These are phyloP conservation scores for Saccharomyces eubayanus DNA, from an alignment of 805 yeast species.

Conservation along the genomic window DNA sequence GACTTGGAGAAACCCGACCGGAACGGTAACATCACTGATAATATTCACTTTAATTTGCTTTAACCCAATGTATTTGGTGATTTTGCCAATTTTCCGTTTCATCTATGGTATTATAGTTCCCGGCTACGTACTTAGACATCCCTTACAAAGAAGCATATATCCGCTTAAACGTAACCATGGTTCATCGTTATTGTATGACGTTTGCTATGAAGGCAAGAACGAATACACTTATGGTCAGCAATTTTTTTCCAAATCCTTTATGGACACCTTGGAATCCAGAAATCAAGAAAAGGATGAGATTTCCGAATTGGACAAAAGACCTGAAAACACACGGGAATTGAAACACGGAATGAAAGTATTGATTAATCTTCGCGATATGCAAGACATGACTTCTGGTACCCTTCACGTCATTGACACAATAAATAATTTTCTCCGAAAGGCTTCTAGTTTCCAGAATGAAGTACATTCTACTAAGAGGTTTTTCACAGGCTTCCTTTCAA, in stretches of 20 bases:
- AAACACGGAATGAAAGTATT: slow-evolving; percentile 34
- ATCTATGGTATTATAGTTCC: slow-evolving; percentile 58
- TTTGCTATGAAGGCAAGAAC: slow-evolving; percentile 4
- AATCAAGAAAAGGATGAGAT: slow-evolving; percentile 5
- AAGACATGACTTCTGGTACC: slow-evolving; percentile 50
- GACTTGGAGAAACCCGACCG: slow-evolving; percentile 69
- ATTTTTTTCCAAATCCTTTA: slow-evolving; percentile 28
- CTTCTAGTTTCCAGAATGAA: slow-evolving; percentile 68
- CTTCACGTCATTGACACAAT: slow-evolving; percentile 42
- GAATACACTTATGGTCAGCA: slow-evolving; percentile 30
- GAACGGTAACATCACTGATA: slow-evolving; percentile 53
- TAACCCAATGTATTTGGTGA: slow-evolving; percentile 59
- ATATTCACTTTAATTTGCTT: slow-evolving; percentile 59
- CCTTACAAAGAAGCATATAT: slow-evolving; percentile 38
- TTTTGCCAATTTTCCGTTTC: slow-evolving; percentile 52
- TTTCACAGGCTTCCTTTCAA: slow-evolving; percentile 33
- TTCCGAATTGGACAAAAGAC: slow-evolving; percentile 1
- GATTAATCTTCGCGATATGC: slow-evolving; percentile 65
- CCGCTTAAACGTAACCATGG: slow-evolving; percentile 43
- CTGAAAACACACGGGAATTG: background rate
- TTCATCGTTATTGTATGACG: slow-evolving; percentile 41
- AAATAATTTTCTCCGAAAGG: slow-evolving; percentile 49
- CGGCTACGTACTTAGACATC: slow-evolving; percentile 62
- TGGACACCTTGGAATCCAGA: slow-evolving; percentile 1
- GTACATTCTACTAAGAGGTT: slow-evolving; percentile 54